Conservation (phyloP, 192 early-diverging fungal genomes). For the Physocladia obscura region DNA sequence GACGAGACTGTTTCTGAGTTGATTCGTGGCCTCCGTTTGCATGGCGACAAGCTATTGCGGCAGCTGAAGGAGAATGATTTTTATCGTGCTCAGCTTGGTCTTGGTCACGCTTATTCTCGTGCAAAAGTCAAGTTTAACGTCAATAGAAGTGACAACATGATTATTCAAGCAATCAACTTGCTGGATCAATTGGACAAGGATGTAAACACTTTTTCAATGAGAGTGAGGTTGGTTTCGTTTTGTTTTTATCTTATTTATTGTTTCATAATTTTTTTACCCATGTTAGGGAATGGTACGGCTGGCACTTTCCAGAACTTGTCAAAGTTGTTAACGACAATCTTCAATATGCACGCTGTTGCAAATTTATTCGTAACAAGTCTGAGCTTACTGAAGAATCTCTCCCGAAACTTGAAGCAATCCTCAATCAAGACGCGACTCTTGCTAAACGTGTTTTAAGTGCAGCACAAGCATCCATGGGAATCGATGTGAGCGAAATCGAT, state of each 20-base stretch:
- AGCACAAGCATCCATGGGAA: slow-evolving; percentile 95
- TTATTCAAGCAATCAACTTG: slow-evolving; percentile 76
- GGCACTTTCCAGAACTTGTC: slow-evolving; percentile 99
- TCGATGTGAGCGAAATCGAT: slow-evolving; percentile 93
- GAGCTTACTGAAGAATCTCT: slow-evolving; percentile 75
- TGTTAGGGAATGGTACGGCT: slow-evolving; percentile 95
- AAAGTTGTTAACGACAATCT: slow-evolving; percentile 94
- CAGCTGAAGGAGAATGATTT: slow-evolving; percentile 93
- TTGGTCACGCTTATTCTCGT: slow-evolving; percentile 97
- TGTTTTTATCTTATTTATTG: background rate
- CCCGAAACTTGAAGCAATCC: slow-evolving; percentile 76
- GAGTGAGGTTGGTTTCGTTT: slow-evolving; percentile 51
- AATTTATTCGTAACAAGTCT: slow-evolving; percentile 90
- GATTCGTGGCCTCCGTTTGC: slow-evolving; percentile 90
- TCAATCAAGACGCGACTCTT: slow-evolving; percentile 71
- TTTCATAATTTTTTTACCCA: background rate
- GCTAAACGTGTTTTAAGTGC: slow-evolving; percentile 91
- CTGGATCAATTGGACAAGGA: slow-evolving; percentile 99
- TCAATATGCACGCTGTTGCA: slow-evolving; percentile 85
- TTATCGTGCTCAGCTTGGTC: slow-evolving; percentile 89
- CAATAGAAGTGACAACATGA: slow-evolving; percentile 94
- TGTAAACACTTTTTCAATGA: slow-evolving; percentile 97
- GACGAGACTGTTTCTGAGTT: slow-evolving; percentile 86
- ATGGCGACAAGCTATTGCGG: slow-evolving; percentile 81
- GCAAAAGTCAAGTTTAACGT: slow-evolving; percentile 99